Percentiles rank a stretch among this genome's conserved stretches.
Evolutionary conservation across 192 early-diverging fungal species (phyloP).

Genomic region (Coemansia sp.): DNA sequence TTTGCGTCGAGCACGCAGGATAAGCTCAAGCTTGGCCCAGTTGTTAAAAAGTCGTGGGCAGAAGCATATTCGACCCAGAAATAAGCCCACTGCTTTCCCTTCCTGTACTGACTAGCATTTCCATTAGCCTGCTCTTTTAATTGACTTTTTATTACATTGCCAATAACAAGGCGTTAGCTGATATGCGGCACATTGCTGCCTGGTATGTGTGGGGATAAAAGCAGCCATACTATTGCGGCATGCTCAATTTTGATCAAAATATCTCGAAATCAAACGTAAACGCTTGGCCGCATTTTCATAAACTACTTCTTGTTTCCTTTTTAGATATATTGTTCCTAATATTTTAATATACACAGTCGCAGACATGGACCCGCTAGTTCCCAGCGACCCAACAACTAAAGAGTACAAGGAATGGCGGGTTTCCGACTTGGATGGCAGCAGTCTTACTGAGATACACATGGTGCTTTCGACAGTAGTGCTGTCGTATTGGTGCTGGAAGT

Average conservation of each 20-base stretch:
- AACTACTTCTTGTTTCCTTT: background rate
- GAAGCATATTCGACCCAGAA: slow-evolving; percentile 36
- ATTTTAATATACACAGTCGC: background rate
- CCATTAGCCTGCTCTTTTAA: background rate
- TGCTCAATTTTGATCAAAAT: background rate
- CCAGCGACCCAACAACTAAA: slow-evolving; percentile 45
- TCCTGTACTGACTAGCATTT: background rate
- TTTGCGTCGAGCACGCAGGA: slow-evolving; percentile 29
- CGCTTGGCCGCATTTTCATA: background rate
- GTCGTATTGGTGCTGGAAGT: slow-evolving; percentile 56
- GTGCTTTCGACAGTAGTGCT: slow-evolving; percentile 41
- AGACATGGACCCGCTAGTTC: background rate
- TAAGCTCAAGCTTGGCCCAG: slow-evolving; percentile 31
- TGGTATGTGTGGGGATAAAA: background rate
- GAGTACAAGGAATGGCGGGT: slow-evolving; percentile 55
- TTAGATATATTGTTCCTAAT: background rate
- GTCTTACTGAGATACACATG: slow-evolving; percentile 47
- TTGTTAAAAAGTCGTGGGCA: slow-evolving; percentile 46
- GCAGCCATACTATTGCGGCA: background rate
- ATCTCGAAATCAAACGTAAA: background rate
- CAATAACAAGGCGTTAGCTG: background rate
- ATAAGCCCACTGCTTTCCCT: background rate
- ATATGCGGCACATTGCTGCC: background rate
- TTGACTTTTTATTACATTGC: background rate
- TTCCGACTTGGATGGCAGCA: slow-evolving; percentile 42